Conservation (phyloP, 2,329 filamentous ascomycete genomes). For the Blastomyces silverae region DNA sequence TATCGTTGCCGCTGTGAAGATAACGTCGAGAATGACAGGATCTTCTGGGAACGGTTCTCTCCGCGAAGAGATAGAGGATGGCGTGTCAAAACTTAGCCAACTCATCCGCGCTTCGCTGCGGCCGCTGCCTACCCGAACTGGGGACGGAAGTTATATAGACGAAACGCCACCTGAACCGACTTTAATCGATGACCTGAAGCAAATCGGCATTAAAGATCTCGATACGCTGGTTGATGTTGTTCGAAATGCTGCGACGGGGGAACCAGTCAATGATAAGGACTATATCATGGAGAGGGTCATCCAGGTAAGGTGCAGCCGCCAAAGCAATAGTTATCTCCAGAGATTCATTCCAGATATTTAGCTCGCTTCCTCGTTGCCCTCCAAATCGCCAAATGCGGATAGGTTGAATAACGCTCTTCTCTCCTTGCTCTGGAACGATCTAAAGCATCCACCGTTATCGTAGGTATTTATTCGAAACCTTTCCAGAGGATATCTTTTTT, state of each 20-base stretch:
- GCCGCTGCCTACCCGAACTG: conserved; percentile 39
- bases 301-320: conserved; percentile 29
- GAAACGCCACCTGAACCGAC: conserved; percentile 32
- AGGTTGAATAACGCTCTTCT: conserved; percentile 27
- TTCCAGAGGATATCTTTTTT: neutral
- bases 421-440: conserved; percentile 28
- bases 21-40: conserved; percentile 21
- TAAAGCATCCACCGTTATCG: conserved; percentile 38
- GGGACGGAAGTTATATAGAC: conserved; percentile 37
- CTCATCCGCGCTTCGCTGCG: conserved; percentile 39
- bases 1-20: conserved; percentile 3
- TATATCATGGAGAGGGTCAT: conserved; percentile 57
- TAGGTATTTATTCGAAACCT: conserved; percentile 26
- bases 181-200: conserved; percentile 42
- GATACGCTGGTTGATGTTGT: conserved; percentile 37
- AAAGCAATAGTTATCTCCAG: conserved; percentile 42
- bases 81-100: conserved; percentile 35
- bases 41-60: conserved; percentile 23
- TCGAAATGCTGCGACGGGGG: conserved; percentile 42
- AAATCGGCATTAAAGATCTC: conserved; percentile 44
- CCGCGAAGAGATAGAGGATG: conserved; percentile 31
- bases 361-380: conserved; percentile 27
- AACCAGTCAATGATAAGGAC: conserved; percentile 54
- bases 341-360: conserved; percentile 39
- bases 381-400: conserved; percentile 23